Percentiles rank a stretch among this genome's conserved stretches.
Conservation (phyloP, 164 flowering plant species). For the Vitis amurensis region DNA sequence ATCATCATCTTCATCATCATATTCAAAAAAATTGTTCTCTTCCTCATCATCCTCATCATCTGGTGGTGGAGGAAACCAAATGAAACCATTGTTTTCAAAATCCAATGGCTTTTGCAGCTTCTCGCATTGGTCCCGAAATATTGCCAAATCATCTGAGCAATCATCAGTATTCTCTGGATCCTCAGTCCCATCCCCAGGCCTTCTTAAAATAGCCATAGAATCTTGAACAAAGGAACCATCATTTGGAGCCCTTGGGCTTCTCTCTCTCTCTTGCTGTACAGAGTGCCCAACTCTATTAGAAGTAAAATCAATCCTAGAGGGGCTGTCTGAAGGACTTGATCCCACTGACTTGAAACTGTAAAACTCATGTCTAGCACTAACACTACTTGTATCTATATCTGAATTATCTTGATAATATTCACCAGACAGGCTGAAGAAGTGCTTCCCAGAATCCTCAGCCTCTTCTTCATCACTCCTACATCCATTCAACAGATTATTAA, state of each 20-base stretch:
- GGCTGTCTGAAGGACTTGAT: conserved; percentile 83
- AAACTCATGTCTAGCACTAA: conserved; percentile 61
- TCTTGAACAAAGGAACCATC: conserved; percentile 45
- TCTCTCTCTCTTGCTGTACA: conserved; percentile 51
- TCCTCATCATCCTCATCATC: conserved; percentile 65
- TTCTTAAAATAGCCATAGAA: conserved; percentile 39
- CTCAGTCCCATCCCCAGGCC: conserved; percentile 38
- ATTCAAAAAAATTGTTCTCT: conserved; percentile 57
- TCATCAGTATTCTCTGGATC: conserved; percentile 47
- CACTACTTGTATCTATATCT: conserved; percentile 72
- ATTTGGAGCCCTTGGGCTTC: conserved; percentile 39
- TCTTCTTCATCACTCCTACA: conserved; percentile 91
- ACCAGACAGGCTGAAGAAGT: conserved; percentile 57
- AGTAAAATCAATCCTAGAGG: conserved; percentile 57
- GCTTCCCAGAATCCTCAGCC: conserved; percentile 51
- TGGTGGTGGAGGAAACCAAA: conserved; percentile 95
- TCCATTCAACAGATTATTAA: background rate
- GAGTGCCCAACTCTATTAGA: conserved; percentile 46
- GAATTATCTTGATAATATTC: conserved; percentile 57
- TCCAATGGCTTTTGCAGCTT: conserved; percentile 53
- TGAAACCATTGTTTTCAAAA: conserved; percentile 71
- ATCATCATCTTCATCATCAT: conserved; percentile 91
- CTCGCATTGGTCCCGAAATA: conserved; percentile 29
- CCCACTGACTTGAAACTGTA: conserved; percentile 53
- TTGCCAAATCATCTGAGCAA: conserved; percentile 39